A percentile compares a stretch with the other conserved stretches of the same genome.
These are phyloP conservation scores for Leishmania gerbilli DNA, from an alignment of 208 protist genomes.

Conservation along the genomic window DNA sequence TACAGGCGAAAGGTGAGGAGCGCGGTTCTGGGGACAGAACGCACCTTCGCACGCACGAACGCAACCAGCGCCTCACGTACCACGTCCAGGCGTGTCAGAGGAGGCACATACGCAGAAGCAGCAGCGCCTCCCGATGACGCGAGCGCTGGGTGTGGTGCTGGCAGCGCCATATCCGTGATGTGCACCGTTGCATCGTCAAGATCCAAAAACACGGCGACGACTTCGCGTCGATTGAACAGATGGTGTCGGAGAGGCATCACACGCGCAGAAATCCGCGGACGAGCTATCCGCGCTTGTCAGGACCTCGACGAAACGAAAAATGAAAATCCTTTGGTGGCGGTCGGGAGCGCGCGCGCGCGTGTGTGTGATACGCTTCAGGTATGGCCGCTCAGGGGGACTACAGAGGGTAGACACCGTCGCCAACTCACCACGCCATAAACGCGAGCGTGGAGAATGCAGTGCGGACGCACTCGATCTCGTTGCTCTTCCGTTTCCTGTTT, in stretches of 20 bases:
- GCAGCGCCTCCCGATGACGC: neutral
- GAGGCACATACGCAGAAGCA: slow-evolving; percentile 15
- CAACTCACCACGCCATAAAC: neutral
- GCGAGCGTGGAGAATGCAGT: neutral
- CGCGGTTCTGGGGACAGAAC: slow-evolving; percentile 23
- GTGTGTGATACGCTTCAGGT: too few relatives aligned
- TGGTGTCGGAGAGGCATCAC: neutral
- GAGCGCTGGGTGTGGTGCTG: neutral
- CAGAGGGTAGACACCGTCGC: neutral
- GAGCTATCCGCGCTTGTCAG: neutral
- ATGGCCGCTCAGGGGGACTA: neutral
- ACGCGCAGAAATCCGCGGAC: neutral
- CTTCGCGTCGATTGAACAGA: slow-evolving; percentile 42
- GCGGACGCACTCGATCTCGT: neutral
- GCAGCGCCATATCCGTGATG: slow-evolving; percentile 42
- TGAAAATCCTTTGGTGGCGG: slow-evolving; percentile 7
- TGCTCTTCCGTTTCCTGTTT: neutral
- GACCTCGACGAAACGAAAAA: neutral
- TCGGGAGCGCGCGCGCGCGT: neutral
- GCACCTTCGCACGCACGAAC: slow-evolving; percentile 47
- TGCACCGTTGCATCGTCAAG: slow-evolving; percentile 33
- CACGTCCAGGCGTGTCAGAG: slow-evolving; percentile 40
- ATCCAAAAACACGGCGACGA: slow-evolving; percentile 55
- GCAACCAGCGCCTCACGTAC: slow-evolving; percentile 37
- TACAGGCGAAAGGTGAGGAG: slow-evolving; percentile 45